Evolutionary conservation across 2,329 filamentous ascomycete species (phyloP), one percentile per base, ranked within the genome.

Genomic region (Epichloe sp.): DNA sequence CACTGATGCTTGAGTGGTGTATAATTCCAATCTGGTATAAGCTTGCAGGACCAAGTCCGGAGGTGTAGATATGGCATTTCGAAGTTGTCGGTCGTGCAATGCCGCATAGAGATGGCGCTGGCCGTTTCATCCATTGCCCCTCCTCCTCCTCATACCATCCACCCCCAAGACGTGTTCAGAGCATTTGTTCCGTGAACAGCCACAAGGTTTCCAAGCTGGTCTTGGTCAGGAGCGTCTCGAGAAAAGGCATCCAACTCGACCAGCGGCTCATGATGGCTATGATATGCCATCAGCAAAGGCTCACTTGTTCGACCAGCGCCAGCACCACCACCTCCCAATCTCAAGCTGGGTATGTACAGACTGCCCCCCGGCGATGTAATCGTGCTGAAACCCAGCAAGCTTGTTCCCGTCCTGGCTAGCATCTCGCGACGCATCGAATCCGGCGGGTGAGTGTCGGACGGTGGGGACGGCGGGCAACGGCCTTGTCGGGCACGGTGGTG

Each of bases 161-260:
- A 57, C 1, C 49, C 55, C 56, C 54, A 58, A 3, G 55, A 40
- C 12, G 55, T 58, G 23, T 58, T 56, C 10, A 58, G 47, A 17
- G 37, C 53, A 14, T 58, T 58, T 3, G 41, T 45, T 7, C 56
- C 55, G 38, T 57, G 53, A 51, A 48, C 37, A 44, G 44, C 6
- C 38, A 47, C 40, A 2, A 15, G 7, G 14, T 21, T 36, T 26
- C 23, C n/a, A 5, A 21, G 36, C 10, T 42, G 26, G 37, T 37
- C 15, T 42, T 23, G 23, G 6, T 47, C 10, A 21, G 19, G 11
- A n/a, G 26, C 17, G 5, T 48, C 21, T n/a, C 5, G 17, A 17
- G 31, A 12, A n/a, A 52, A 23, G 5, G 41, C n/a, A 38, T 48
- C 26, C 49, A 51, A 36, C 12, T 44, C 49, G 31, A 51, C 26